Evolutionary conservation across 768 basidiomycete species (phyloP), one percentile per base, ranked within the genome.

Genomic region (Xerocomus brunneocitrinus): DNA sequence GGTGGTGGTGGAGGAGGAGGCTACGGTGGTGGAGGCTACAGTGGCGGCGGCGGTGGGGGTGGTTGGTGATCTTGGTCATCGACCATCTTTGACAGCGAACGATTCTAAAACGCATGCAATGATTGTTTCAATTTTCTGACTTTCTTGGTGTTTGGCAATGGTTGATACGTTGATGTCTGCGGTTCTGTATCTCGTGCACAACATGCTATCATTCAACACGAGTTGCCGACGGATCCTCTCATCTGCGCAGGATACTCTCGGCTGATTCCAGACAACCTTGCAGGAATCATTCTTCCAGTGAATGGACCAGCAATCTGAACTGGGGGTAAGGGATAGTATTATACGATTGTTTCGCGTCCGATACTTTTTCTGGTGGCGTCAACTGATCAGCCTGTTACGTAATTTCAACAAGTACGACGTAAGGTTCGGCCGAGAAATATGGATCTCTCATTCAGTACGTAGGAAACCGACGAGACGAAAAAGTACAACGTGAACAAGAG

Each of bases 61-160:
- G 46, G 47, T 16, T 60, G 52, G 57, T 64, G 45, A 63, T 40
- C 35, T 40, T 7, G 31, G n/a, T 32, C 44, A 46, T 32, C 42
- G 38, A 38, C 49, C 31, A 24, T 34, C 30, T 8, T 42, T 19
- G 25, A 28, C 22, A 24, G 27, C 32, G 24, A 54, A 44, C 14
- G 40, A 22, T 54, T n/a, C 45, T 47, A 51, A 58, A 55, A 49
- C n/a, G 47, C 52, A 52, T 49, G 62, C 54, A 8, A 49, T 55
- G 45, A 25, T 47, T 40, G 14, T 45, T 44, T 42, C 53, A 32
- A 36, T 31, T 52, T 32, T 50, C 49, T 57, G 31, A 47, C 24
- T 28, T 32, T 31, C 31, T 56, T 49, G 52, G 27, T 41, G 27
- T 32, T 49, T 50, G 31, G 51, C 31, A 30, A 42, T 49, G 52